Base-by-base conservation (phyloP, 176 grass and related monocot species). In the Eragrostis curvula region DNA sequence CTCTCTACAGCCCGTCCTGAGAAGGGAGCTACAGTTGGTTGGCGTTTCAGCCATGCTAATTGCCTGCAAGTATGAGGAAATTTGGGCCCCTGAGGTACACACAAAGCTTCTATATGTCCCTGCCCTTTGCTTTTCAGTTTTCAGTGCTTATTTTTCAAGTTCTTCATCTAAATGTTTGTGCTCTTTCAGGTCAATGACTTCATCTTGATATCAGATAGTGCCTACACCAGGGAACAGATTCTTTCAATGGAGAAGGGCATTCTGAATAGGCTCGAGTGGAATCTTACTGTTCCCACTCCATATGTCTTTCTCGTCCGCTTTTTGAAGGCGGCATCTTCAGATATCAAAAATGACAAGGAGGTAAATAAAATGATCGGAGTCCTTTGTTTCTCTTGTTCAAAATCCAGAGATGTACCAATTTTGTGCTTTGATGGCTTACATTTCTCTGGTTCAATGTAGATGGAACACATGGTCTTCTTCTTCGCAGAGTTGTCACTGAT, bases 31-130 rank as follows among this genome's bases (percentile, higher is more conserved):
- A 70, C 97, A 99, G 87, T 91, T 99, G 44, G 91, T 92, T 5
- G 97, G 93, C 8, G 90, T 99, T 41, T 89, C 86, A 12, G 71
- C 97, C 46, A 93, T 96, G 83, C 87, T 99, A 14, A 94, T 99
- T 11, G 89, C 93, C 8, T 96, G 93, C 93, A 99, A 99, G 55
- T 99, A 99, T 5, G 97, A 99, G 41, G 97, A 99, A 32, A 90
- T 96, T 3, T 99, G 97, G 97, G 97, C 97, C 25, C 97, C 97
- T 3, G 97, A 99, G 93, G 97, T 96, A 88, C 0, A 70, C 23
- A 89, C 57, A 81, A 55, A 46, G 9, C 75, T 67, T 43, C 10
- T 68, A 21, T 73, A n/a, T 80, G 0, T 63, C 30, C 24, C 21
- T 46, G 5, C 17, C 52, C 15, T 70, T 51, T 28, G 49, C 32